Evolutionary conservation across 345 rosid genomes (phyloP), one percentile per base, ranked within the genome.

Genomic region (Aethionema arabicum): DNA sequence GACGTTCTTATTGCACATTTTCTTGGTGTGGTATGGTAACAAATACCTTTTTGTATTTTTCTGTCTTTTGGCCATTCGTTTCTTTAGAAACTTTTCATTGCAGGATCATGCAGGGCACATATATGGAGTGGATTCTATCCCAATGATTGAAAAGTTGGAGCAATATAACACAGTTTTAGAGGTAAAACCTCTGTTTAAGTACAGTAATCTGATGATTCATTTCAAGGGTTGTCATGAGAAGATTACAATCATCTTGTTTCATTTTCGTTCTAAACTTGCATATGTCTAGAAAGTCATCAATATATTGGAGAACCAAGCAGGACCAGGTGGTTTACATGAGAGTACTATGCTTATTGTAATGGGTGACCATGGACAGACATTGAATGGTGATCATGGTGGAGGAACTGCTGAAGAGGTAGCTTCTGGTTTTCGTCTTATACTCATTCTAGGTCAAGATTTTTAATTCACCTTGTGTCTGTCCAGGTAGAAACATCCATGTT

Each of bases 341-440:
- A 87, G 74, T 52, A 92, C 93, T 55, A 70, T 85, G 67, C 89
- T 92, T 62, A 78, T 92, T 58, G 97, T 92, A 59, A 87, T 89
- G 95, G 98, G 97, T 67, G 97, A 89, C 67, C 98, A 92, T 74
- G 98, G 98, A 41, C 96, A 92, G 87, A 89, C 98, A 50, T 52
- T 85, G 61, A 87, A 89, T 59, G 98, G 98, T 54, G 98, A 92
- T 83, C 98, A 92, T 79, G 98, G 98, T 42, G 98, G 98, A 70
- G 98, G 97, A 52, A 83, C 89, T 78, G 76, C 91, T 35, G 95
- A 89, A 80, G 95, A 89, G 90, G 98, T 92, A 50, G 43, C 35
- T 65, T 43, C 32, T 50, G 67, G 30, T 72, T 63, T 14, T 47
- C n/a, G 48, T 57, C 53, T 64, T 60, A 29, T 37, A 21, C 42